Percentiles rank a stretch among this genome's conserved stretches.
These are phyloP conservation scores for Clarireedia sp. DNA, from an alignment of 2,329 filamentous ascomycete species.

Conservation along the genomic window DNA sequence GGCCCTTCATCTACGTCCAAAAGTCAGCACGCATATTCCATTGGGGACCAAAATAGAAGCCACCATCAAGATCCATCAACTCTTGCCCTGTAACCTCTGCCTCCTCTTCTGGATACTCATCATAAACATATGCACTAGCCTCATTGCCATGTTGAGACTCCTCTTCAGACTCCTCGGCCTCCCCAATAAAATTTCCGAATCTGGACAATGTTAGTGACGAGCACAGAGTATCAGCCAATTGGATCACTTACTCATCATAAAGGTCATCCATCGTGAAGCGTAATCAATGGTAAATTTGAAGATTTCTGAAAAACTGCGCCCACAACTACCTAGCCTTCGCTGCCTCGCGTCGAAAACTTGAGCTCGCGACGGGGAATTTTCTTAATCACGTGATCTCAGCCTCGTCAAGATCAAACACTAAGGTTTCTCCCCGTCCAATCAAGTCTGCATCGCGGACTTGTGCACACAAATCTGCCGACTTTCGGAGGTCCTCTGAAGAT, in stretches of 20 bases:
- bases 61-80: conserved; percentile 88
- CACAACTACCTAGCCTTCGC: conserved; percentile 7
- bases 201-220: conserved; percentile 37
- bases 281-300: conserved; percentile 2
- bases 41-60: conserved; percentile 17
- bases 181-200: conserved; percentile 98
- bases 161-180: conserved; percentile 80
- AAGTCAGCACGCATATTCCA: conserved; percentile 21
- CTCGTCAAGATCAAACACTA: conserved; percentile 2
- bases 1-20: conserved; percentile 60
- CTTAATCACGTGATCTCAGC: conserved; percentile 19
- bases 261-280: conserved; percentile 73
- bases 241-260: conserved; percentile 72
- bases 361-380: conserved; percentile 15
- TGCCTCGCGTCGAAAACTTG: conserved; percentile 19
- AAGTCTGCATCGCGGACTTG: not conserved
- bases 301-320: conserved; percentile 11
- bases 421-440: not conserved
- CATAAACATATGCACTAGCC: conserved; percentile 72
- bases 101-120: conserved; percentile 57
- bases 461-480: no score
- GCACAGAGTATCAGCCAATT: not conserved
- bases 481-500: no score
- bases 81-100: conserved; percentile 64
- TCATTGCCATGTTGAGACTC: conserved; percentile 73